Evolutionary conservation across 345 rosid genomes (phyloP), one percentile per base, ranked within the genome.

Genomic region (Gossypium raimondii): DNA sequence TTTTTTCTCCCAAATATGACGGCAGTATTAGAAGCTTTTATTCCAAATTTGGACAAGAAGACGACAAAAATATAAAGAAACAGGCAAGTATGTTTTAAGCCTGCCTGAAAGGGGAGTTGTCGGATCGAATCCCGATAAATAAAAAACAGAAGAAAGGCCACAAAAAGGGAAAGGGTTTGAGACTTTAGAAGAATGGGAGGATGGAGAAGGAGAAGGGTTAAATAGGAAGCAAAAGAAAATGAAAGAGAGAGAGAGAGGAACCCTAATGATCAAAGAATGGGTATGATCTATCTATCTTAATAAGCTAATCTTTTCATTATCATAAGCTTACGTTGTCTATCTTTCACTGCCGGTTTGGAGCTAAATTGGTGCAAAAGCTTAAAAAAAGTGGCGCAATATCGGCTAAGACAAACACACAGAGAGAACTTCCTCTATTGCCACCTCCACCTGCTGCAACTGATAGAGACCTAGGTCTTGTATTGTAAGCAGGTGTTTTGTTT

Each of bases 401-500:
- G 80, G 80, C 80, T 58, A 58, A 74, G 51, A 80, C 51, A 77
- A 14, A 34, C 44, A 60, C 59, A 71, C 43, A 38, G 72, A 59
- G 8, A 60, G 11, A 45, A 24, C 61, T 50, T 50, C 65, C 61
- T 73, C 69, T 58, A 12, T 61, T 63, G 77, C 83, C 75, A 81
- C 62, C 81, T 78, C 83, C 77, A 85, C 86, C 88, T 80, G 86
- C 88, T 80, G 86, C 90, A 76, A 84, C 84, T 82, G 93, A 85
- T 58, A 75, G 82, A 77, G 89, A 89, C 87, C 13, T 51, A 17
- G 57, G 41, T 34, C 41, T 34, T 34, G 7, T 34, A 34, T 34
- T 34, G 7, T 34, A 34, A 34, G 41, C 6, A 34, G 41, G 7
- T 34, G 41, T 34, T 5, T 44, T 69, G 58, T 51, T 52, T 7